A percentile compares a stretch with the other conserved stretches of the same genome.
Evolutionary conservation across 768 basidiomycete genomes (phyloP).

Genomic region (Cystofilobasidium bisporidii): DNA sequence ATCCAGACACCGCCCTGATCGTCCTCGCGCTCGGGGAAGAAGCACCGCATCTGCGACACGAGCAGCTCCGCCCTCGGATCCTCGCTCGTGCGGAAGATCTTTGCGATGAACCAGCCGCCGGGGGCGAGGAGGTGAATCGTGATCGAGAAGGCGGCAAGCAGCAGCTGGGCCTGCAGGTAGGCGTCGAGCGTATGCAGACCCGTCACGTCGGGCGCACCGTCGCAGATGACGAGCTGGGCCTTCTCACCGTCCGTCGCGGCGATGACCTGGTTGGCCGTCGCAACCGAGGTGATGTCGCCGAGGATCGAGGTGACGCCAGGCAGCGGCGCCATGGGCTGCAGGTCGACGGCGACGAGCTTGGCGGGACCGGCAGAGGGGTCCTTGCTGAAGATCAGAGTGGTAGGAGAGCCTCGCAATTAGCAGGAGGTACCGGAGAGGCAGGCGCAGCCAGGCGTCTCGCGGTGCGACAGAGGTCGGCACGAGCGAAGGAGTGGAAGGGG

Average conservation of each 20-base stretch:
- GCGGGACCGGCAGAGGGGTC: slow-evolving; percentile 16
- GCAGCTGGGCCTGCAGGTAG: slow-evolving; percentile 44
- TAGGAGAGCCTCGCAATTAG: no score
- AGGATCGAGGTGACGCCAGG: slow-evolving; percentile 42
- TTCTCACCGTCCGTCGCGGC: slow-evolving; percentile 40
- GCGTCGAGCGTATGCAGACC: slow-evolving; percentile 46
- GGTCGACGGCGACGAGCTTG: slow-evolving; percentile 39
- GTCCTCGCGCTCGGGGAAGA: slow-evolving; percentile 36
- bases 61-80: slow-evolving; percentile 40
- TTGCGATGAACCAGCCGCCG: slow-evolving; percentile 43
- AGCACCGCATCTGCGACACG: slow-evolving; percentile 41
- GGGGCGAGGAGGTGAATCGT: slow-evolving; percentile 43
- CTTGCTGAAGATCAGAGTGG: slow-evolving; percentile 3
- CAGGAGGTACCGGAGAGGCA: neutral
- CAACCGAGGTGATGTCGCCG: slow-evolving; percentile 44
- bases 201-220: slow-evolving; percentile 46
- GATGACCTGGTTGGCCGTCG: slow-evolving; percentile 42
- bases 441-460: no score
- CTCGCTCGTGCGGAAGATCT: slow-evolving; percentile 42
- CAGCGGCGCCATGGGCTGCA: slow-evolving; percentile 43
- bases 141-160: slow-evolving; percentile 44
- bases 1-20: slow-evolving; percentile 41
- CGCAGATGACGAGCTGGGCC: slow-evolving; percentile 45
- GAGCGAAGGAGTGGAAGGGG: neutral
- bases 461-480: no score